Percentiles rank a stretch among this genome's conserved stretches.
phyloP scores from a whole-genome alignment of 2,329 filamentous ascomycete genomes.

The Hymenoscyphus occultus region DNA sequence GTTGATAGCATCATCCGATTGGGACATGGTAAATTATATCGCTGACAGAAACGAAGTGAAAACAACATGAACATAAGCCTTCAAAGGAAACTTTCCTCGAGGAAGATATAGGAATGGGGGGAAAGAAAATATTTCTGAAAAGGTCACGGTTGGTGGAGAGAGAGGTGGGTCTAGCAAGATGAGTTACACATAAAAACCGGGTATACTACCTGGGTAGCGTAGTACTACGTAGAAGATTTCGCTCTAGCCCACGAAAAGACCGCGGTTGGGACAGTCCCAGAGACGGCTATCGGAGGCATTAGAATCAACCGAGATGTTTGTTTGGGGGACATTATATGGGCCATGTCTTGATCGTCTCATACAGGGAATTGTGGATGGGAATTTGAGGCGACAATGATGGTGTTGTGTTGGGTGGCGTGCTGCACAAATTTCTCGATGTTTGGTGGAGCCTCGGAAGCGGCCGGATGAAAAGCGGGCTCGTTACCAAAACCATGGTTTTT shows the following conservation, averaged over 20 bases:
- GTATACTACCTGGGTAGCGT: not conserved
- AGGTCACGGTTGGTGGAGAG: not conserved
- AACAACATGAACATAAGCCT: not conserved
- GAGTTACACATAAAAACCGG: slow-evolving; percentile 1
- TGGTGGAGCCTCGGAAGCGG: not conserved
- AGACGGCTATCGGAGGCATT: slow-evolving; percentile 6
- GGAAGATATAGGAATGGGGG: not conserved
- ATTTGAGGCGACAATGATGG: not conserved
- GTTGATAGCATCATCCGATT: slow-evolving; percentile 16
- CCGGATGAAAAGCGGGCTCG: not conserved
- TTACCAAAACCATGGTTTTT: too few species aligned
- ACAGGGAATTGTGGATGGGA: not conserved
- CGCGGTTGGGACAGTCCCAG: not conserved
- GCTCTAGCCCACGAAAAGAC: not conserved
- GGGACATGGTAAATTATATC: slow-evolving; percentile 15
- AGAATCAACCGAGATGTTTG: not conserved
- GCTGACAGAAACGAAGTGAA: not conserved
- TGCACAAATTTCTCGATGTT: slow-evolving; percentile 4
- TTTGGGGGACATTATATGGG: not conserved
- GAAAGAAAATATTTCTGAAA: not conserved
- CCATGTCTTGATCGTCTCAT: not conserved
- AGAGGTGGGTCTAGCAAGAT: not conserved
- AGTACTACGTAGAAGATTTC: slow-evolving; percentile 1
- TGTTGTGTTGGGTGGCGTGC: not conserved
- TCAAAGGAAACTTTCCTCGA: not conserved